Evolutionary conservation across 257 asterid species (phyloP).

Genomic region (Lantana camara): DNA sequence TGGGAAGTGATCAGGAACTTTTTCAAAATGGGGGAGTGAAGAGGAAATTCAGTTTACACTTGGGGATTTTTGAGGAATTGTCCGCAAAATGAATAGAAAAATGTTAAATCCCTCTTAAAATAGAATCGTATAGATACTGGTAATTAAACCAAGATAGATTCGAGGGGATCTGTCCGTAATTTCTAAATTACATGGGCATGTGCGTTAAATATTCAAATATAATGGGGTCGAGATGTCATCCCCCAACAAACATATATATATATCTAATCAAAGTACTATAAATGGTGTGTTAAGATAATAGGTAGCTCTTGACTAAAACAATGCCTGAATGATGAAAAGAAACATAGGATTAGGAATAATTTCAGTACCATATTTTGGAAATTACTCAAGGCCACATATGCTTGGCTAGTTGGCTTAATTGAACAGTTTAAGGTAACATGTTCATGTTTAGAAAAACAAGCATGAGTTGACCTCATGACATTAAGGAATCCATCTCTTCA

Average conservation of each 20-base stretch:
- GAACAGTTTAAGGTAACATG: constrained; percentile 9
- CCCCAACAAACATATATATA: neutral
- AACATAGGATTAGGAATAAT: neutral
- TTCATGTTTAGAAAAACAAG: neutral
- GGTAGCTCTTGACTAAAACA: neutral
- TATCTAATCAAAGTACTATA: neutral
- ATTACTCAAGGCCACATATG: neutral
- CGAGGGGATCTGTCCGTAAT: too few relatives aligned
- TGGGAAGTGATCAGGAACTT: too few relatives aligned
- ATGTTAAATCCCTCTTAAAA: too few relatives aligned
- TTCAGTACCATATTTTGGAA: neutral
- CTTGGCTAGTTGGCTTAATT: neutral
- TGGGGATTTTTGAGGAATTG: too few relatives aligned
- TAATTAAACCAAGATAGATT: too few relatives aligned
- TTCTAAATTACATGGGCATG: too few relatives aligned
- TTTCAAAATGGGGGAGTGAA: too few relatives aligned
- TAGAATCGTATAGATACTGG: too few relatives aligned
- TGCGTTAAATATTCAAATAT: too few relatives aligned
- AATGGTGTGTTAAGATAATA: neutral
- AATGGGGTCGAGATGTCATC: too few relatives aligned
- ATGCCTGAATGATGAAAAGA: neutral
- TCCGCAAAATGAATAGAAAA: too few relatives aligned
- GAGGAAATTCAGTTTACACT: too few relatives aligned
- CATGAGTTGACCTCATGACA: neutral
- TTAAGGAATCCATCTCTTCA: neutral